These are phyloP conservation scores for Wallacemonas sp. DNA, from an alignment of 208 protist genomes.

Conservation along the genomic window DNA sequence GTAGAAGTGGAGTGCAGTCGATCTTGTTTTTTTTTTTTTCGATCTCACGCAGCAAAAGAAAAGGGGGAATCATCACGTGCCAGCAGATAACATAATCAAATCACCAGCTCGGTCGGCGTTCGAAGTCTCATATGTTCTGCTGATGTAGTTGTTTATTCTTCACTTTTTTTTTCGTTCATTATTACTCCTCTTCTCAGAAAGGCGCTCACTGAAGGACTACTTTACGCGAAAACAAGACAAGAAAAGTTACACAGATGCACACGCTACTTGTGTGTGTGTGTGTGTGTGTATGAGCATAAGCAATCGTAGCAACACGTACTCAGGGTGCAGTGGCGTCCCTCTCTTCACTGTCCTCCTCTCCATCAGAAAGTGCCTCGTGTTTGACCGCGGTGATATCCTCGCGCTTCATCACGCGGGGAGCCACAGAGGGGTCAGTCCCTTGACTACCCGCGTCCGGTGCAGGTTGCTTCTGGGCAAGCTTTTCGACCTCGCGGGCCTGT, in stretches of 20 bases:
- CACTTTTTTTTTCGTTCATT: background rate
- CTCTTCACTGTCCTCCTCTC: background rate
- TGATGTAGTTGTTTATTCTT: too few relatives aligned
- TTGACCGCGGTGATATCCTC: background rate
- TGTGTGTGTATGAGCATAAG: too few relatives aligned
- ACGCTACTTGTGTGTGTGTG: too few relatives aligned
- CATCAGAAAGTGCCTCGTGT: constrained; percentile 14
- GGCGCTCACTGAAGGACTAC: too few relatives aligned
- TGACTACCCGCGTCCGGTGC: background rate
- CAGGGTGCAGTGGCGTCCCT: constrained; percentile 1
- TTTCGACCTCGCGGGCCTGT: constrained; percentile 30
- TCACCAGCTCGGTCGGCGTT: too few relatives aligned
- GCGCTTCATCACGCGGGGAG: background rate
- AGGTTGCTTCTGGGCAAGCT: constrained; percentile 13
- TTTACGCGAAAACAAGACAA: too few relatives aligned
- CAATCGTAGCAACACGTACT: background rate
- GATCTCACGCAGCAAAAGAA: background rate
- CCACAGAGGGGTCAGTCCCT: too few relatives aligned
- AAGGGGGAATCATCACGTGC: background rate
- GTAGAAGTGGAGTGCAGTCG: too few relatives aligned
- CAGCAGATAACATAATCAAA: too few relatives aligned
- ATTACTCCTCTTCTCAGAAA: too few relatives aligned
- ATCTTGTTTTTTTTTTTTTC: background rate
- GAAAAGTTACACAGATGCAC: too few relatives aligned
- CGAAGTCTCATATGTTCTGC: too few relatives aligned